A percentile compares a stretch with the other conserved stretches of the same genome.
Conservation (phyloP, 345 rosid genomes). For the Rhodamnia rubescens region DNA sequence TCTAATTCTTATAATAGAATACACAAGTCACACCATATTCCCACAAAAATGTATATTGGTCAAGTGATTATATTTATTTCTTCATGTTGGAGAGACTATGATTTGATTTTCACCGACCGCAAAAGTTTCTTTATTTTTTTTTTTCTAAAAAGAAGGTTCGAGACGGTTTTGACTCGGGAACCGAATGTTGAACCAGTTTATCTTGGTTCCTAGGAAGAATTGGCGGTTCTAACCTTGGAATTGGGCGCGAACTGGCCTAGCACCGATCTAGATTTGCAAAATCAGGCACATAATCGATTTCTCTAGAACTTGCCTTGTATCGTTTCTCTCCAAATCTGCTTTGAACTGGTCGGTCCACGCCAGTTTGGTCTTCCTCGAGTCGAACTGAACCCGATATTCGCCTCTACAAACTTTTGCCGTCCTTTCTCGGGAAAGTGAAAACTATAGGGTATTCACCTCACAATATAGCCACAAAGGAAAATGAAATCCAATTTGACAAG, state of each 20-base stretch:
- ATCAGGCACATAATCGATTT: rapidly evolving
- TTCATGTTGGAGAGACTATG: neutral
- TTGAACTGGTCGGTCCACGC: rapidly evolving
- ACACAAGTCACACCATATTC: neutral
- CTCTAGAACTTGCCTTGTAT: too few species aligned
- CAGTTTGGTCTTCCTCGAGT: neutral
- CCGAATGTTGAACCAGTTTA: neutral
- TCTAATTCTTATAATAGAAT: neutral
- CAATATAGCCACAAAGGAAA: neutral
- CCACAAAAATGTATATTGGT: neutral
- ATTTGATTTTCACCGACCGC: neutral
- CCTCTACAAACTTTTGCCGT: rapidly evolving
- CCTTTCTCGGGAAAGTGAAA: neutral
- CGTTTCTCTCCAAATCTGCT: rapidly evolving
- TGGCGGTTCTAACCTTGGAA: neutral
- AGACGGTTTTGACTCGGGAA: rapidly evolving
- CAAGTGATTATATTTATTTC: neutral
- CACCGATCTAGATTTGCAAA: rapidly evolving
- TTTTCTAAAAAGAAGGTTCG: neutral
- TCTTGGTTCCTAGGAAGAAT: rapidly evolving
- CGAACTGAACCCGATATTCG: neutral
- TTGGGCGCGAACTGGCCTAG: rapidly evolving
- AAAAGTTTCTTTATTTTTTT: neutral
- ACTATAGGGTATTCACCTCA: neutral
- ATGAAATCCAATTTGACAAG: neutral